Evolutionary conservation across 2,329 filamentous ascomycete genomes (phyloP).

Genomic region (Colletotrichum brevisporum): DNA sequence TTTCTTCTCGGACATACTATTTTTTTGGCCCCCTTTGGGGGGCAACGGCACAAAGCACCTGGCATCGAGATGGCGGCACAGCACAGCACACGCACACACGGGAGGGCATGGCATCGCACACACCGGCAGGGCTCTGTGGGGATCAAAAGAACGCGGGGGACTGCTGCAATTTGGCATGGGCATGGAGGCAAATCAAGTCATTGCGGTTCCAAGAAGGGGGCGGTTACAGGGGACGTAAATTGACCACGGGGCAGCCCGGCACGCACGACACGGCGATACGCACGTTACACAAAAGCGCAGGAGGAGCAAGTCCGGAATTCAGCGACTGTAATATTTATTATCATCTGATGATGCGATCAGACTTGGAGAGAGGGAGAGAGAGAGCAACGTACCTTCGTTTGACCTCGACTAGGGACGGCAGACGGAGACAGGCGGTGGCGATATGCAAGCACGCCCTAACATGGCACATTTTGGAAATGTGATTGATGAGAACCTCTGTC

Average conservation of each 20-base stretch:
- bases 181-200: constrained; percentile 11
- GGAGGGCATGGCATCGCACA: background rate
- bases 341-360: too few relatives aligned
- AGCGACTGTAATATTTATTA: too few relatives aligned
- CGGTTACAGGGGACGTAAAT: constrained; percentile 10
- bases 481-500: constrained; percentile 2
- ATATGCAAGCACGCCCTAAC: constrained; percentile 12
- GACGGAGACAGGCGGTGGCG: constrained; percentile 18
- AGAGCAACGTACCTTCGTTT: too few relatives aligned
- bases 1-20: background rate
- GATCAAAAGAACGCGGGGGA: too few relatives aligned
- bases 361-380: too few relatives aligned
- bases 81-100: background rate
- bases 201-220: constrained; percentile 6
- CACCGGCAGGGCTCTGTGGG: background rate
- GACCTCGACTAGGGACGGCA: background rate
- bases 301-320: background rate
- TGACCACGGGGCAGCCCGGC: constrained; percentile 19
- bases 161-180: background rate
- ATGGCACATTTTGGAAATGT: constrained; percentile 12
- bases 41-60: background rate
- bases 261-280: background rate
- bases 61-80: background rate
- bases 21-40: background rate
- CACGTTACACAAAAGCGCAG: background rate